phyloP scores from a whole-genome alignment of 768 basidiomycete genomes.

The Boletellus ananas region DNA sequence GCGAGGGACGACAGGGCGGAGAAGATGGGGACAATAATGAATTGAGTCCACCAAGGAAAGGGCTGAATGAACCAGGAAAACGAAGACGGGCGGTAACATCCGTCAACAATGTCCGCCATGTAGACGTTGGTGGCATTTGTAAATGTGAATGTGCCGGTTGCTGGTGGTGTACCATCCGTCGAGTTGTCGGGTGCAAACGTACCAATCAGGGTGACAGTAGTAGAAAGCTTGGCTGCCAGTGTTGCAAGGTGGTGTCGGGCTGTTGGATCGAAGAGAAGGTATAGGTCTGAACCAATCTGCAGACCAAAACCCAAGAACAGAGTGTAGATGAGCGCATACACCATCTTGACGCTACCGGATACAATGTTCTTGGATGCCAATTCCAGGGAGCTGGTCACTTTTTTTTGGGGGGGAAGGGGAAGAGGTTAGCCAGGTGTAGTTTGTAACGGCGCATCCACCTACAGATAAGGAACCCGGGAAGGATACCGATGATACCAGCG shows the following conservation, averaged over 20 bases:
- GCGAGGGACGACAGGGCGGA: slow-evolving; percentile 67
- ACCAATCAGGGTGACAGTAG: slow-evolving; percentile 54
- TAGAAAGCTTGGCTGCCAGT: slow-evolving; percentile 49
- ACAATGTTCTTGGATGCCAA: slow-evolving; percentile 84
- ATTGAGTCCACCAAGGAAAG: slow-evolving; percentile 74
- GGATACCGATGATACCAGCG: slow-evolving; percentile 79
- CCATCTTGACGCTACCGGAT: slow-evolving; percentile 82
- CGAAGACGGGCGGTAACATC: slow-evolving; percentile 64
- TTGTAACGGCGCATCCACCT: slow-evolving; percentile 24
- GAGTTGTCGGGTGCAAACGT: slow-evolving; percentile 60
- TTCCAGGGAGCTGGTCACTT: slow-evolving; percentile 80
- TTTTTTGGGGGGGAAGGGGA: background rate
- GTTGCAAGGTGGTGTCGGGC: slow-evolving; percentile 51
- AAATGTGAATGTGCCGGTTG: slow-evolving; percentile 65
- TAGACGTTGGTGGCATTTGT: slow-evolving; percentile 47
- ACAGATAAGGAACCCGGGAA: slow-evolving; percentile 87
- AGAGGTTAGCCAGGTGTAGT: slow-evolving; percentile 4
- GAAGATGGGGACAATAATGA: slow-evolving; percentile 74
- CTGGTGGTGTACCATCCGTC: slow-evolving; percentile 41
- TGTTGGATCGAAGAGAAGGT: slow-evolving; percentile 61
- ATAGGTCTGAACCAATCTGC: slow-evolving; percentile 80
- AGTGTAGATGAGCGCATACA: slow-evolving; percentile 85
- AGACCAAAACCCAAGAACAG: slow-evolving; percentile 82
- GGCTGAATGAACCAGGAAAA: slow-evolving; percentile 79
- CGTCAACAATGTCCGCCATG: slow-evolving; percentile 49